These are phyloP conservation scores for Saturnispora sanitii DNA, from an alignment of 805 yeast genomes.

Conservation along the genomic window DNA sequence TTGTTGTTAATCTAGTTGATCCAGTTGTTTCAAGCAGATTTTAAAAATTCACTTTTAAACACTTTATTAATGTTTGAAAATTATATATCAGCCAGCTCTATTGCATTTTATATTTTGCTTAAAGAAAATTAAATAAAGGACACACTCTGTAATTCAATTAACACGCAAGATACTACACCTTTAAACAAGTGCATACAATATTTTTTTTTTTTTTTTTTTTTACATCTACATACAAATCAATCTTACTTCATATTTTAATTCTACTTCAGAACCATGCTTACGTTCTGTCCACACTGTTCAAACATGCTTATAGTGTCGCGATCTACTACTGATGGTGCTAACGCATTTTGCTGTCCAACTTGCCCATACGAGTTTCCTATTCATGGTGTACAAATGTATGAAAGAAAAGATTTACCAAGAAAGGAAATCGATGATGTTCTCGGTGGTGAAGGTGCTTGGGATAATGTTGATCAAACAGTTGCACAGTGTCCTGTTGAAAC, in stretches of 20 bases:
- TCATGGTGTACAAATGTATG: constrained; percentile 72
- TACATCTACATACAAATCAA: background rate
- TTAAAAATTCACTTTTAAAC: no score
- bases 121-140: no score
- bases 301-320: constrained; percentile 74
- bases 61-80: no score
- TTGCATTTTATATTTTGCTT: no score
- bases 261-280: constrained; percentile 45
- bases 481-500: constrained; percentile 84
- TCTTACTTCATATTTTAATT: background rate
- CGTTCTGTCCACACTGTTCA: constrained; percentile 91
- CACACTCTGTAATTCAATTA: no score
- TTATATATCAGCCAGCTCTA: no score
- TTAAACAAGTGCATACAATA: no score
- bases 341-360: constrained; percentile 78
- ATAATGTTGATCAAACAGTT: constrained; percentile 90
- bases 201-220: background rate
- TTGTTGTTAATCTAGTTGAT: no score
- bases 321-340: constrained; percentile 41
- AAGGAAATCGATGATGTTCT: constrained; percentile 93
- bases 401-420: constrained; percentile 70
- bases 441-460: constrained; percentile 98
- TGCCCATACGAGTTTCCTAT: constrained; percentile 95
- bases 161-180: no score
- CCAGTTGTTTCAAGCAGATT: no score